Evolutionary conservation across 306 rosid species (phyloP).

Genomic region (Vicia sativa): DNA sequence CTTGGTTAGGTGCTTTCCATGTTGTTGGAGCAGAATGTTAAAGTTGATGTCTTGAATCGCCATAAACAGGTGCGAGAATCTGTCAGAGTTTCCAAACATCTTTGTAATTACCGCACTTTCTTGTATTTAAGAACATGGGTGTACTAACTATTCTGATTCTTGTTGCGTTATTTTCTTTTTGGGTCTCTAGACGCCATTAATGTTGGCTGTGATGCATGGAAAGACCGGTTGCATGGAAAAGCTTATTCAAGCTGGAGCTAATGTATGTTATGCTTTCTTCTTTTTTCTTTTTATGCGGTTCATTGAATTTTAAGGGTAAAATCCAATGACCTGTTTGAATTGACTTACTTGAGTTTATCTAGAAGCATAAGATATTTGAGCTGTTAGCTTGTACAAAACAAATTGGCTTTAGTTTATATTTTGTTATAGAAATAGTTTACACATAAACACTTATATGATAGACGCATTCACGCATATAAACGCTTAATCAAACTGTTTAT

Average conservation of each 20-base stretch:
- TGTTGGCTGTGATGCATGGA: constrained; percentile 91
- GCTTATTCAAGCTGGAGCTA: constrained; percentile 85
- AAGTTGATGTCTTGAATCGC: constrained; percentile 69
- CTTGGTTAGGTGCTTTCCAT: constrained; percentile 60
- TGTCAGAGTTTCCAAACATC: not conserved
- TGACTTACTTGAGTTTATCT: not conserved
- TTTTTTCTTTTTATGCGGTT: not conserved
- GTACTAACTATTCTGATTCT: not conserved
- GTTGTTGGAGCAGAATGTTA: constrained; percentile 62
- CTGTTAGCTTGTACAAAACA: not conserved
- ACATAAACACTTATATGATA: not conserved
- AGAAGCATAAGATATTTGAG: not conserved
- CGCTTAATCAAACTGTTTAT: too few species aligned
- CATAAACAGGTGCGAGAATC: constrained; percentile 59
- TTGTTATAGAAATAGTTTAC: not conserved
- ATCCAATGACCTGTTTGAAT: not conserved
- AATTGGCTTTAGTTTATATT: not conserved
- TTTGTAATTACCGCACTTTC: not conserved
- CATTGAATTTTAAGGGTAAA: not conserved
- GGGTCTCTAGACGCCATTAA: constrained; percentile 67
- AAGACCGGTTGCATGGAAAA: constrained; percentile 60
- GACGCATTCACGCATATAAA: not conserved
- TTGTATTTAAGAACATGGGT: not conserved
- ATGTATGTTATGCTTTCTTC: constrained; percentile 53
- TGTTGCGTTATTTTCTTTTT: constrained; percentile 1